These are phyloP conservation scores for Odonthalia washingtoniensis DNA, from an alignment of 31 red algal species.

Conservation along the genomic window DNA sequence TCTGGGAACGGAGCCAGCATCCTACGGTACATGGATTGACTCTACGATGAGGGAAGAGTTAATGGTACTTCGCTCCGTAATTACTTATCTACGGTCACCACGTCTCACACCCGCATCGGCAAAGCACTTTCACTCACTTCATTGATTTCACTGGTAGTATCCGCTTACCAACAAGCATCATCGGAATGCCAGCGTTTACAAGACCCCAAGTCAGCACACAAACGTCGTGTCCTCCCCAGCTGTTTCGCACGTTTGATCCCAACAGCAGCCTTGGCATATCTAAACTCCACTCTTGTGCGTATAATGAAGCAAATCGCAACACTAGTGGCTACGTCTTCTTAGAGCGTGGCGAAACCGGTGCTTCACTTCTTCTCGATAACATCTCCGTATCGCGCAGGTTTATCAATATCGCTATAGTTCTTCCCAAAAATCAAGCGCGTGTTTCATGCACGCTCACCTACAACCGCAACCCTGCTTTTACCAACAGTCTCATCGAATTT, in stretches of 20 bases:
- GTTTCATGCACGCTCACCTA: constrained; percentile 35
- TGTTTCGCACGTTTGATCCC: neutral
- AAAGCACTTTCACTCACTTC: constrained; percentile 6
- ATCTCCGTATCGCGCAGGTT: neutral
- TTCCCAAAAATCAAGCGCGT: constrained; percentile 11
- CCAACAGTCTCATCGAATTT: constrained; percentile 17
- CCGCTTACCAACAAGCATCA: constrained; percentile 1
- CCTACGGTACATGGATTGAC: constrained; percentile 27
- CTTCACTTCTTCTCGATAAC: constrained; percentile 5
- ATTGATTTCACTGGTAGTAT: neutral
- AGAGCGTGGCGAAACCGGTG: constrained; percentile 38
- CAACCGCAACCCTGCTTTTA: neutral
- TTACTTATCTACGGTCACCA: constrained; percentile 1
- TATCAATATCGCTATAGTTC: neutral
- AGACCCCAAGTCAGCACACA: neutral
- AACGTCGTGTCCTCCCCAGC: neutral
- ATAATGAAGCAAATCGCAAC: constrained; percentile 15
- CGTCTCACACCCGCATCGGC: neutral
- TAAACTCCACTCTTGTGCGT: neutral
- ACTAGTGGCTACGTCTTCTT: constrained; percentile 42
- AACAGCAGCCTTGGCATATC: neutral
- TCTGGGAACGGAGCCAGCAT: neutral
- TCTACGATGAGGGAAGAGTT: neutral
- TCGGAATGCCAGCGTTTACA: neutral
- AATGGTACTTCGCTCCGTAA: neutral